Base-by-base conservation (phyloP, 306 rosid genomes). In the Quercus variabilis region DNA sequence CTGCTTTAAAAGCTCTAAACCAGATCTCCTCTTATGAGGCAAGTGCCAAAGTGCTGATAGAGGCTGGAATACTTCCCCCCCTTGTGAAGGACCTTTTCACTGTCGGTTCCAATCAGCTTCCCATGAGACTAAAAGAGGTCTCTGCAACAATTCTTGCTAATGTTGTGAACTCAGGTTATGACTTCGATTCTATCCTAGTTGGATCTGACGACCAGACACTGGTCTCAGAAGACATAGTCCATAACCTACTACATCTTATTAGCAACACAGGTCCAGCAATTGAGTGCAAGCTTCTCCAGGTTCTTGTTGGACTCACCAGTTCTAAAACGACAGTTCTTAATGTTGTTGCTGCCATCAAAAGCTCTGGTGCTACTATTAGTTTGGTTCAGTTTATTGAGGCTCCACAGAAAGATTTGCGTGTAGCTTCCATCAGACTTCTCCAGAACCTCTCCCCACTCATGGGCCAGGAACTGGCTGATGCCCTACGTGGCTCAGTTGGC, bases 251-350 rank as follows among this genome's bases (percentile, higher is more conserved):
- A 54, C 94, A 93, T 86, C 96, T 95, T 78, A 95, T 93, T 74
- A 95, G 99, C 87, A 95, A 95, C 87, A 95, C 98, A 17, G 99
- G 99, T 69, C 99, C 99, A 33, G 98, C 96, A 74, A 95, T 95
- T 35, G 98, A 87, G 80, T 86, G 98, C 89, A 93, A 95, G 85
- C 99, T 95, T 85, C 93, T 95, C 79, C 98, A 95, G 82, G 98
- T 91, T 81, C 97, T 95, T 83, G 99, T 93, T 72, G 99, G 99
- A 68, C 98, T 95, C 52, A 92, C 99, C 31, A 76, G 0, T 85
- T 86, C 92, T 86, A 89, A 88, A 60, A 88, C 92, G 56, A 84
- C 92, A 0, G 89, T 91, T 76, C 33, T 75, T 69, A 93, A 90
- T 82, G 92, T 95, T 71, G 97, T 91, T 74, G 31, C 94, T 25